Conservation (phyloP, 306 rosid species). For the Comarum palustre region DNA sequence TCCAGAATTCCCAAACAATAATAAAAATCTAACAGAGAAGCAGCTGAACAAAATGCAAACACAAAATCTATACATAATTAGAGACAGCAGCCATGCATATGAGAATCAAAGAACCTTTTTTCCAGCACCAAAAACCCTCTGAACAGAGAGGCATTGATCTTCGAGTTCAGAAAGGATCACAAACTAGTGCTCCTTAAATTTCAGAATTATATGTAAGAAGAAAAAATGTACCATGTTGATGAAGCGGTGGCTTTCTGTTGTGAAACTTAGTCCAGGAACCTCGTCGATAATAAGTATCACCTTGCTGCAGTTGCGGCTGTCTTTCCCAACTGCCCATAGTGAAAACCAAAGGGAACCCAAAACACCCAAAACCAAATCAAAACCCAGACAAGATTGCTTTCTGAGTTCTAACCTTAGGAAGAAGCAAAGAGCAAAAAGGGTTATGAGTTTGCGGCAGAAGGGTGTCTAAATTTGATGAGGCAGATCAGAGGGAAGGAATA, state of each 20-base stretch:
- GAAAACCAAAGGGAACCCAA: not conserved
- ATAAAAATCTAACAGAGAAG: not conserved
- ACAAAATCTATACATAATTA: not conserved
- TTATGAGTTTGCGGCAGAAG: not conserved
- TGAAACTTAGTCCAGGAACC: conserved; percentile 36
- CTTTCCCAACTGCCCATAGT: conserved; percentile 64
- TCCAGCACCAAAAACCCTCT: not conserved
- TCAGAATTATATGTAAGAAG: not conserved
- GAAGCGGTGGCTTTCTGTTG: conserved; percentile 45
- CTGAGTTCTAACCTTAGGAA: not conserved
- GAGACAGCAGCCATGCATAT: conserved; percentile 2
- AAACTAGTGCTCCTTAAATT: conserved; percentile 13
- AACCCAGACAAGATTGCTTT: not conserved
- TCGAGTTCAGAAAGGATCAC: not conserved
- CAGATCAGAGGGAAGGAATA: not conserved
- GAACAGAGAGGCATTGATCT: conserved; percentile 1
- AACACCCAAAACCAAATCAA: not conserved
- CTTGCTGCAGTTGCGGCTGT: conserved; percentile 24
- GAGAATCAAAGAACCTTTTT: conserved; percentile 9
- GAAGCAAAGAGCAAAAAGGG: not conserved
- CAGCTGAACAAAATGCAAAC: not conserved
- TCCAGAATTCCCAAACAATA: not conserved
- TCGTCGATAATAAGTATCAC: conserved; percentile 37
- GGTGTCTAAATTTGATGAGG: not conserved
- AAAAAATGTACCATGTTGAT: conserved; percentile 35